These are phyloP conservation scores for Medicago ruthenica DNA, from an alignment of 306 rosid genomes.

Conservation along the genomic window DNA sequence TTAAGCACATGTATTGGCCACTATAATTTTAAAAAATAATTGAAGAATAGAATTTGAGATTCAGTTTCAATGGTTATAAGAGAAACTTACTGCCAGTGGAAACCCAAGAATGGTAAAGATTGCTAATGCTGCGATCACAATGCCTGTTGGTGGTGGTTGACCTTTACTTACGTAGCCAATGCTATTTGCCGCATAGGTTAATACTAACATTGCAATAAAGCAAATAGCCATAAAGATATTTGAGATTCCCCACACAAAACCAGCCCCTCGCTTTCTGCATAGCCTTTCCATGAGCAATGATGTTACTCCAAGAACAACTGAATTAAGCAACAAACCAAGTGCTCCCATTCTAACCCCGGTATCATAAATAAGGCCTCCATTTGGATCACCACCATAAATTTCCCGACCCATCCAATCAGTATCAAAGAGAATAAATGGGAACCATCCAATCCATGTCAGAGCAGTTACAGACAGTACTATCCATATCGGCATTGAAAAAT, in stretches of 20 bases:
- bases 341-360: conserved; percentile 94
- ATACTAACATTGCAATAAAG: conserved; percentile 72
- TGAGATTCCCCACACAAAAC: conserved; percentile 92
- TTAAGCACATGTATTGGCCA: conserved; percentile 4
- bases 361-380: conserved; percentile 73
- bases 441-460: conserved; percentile 96
- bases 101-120: conserved; percentile 82
- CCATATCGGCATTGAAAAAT: conserved; percentile 80
- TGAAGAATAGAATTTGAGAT: too few relatives aligned
- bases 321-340: conserved; percentile 84
- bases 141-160: conserved; percentile 78
- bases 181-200: conserved; percentile 73
- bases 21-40: too few relatives aligned
- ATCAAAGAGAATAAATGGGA: conserved; percentile 91
- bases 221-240: conserved; percentile 78
- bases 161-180: conserved; percentile 56
- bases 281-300: conserved; percentile 90
- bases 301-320: conserved; percentile 90
- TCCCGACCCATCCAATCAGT: conserved; percentile 99
- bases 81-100: conserved; percentile 81
- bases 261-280: conserved; percentile 89
- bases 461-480: conserved; percentile 79
- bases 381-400: conserved; percentile 95
- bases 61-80: not conserved
- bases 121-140: conserved; percentile 72